Evolutionary conservation across 345 rosid species (phyloP).

Genomic region (Linum usitatissimum): DNA sequence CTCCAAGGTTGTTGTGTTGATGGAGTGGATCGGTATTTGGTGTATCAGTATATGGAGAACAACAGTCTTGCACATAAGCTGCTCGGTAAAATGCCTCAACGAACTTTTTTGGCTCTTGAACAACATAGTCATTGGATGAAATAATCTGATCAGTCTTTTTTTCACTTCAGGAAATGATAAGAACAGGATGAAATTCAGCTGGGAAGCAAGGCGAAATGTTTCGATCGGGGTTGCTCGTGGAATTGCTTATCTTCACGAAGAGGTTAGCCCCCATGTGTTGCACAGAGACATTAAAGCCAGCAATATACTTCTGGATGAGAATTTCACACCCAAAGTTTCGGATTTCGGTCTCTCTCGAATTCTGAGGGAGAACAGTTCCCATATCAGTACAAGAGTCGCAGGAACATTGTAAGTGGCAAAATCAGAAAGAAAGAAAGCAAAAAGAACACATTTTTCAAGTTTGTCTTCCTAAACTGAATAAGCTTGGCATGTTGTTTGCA

Average conservation of each 20-base stretch:
- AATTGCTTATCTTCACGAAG: conserved; percentile 48
- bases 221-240: conserved; percentile 44
- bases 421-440: neutral
- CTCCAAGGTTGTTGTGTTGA: conserved; percentile 54
- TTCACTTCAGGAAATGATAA: conserved; percentile 29
- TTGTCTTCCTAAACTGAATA: neutral
- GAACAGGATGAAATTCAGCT: conserved; percentile 33
- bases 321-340: conserved; percentile 42
- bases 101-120: neutral
- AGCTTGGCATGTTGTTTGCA: conserved; percentile 10
- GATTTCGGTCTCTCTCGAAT: conserved; percentile 57
- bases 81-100: conserved; percentile 23
- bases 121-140: too few species aligned
- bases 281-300: conserved; percentile 56
- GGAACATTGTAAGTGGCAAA: conserved; percentile 40
- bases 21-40: conserved; percentile 36
- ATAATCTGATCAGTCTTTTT: neutral
- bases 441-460: neutral
- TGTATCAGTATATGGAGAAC: conserved; percentile 53
- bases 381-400: conserved; percentile 50
- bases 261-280: conserved; percentile 35
- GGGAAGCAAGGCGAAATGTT: conserved; percentile 36
- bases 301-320: conserved; percentile 42
- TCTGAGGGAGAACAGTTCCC: conserved; percentile 27
- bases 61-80: conserved; percentile 36